phyloP scores from a whole-genome alignment of 306 rosid genomes.

The Hylodesmum podocarpum region DNA sequence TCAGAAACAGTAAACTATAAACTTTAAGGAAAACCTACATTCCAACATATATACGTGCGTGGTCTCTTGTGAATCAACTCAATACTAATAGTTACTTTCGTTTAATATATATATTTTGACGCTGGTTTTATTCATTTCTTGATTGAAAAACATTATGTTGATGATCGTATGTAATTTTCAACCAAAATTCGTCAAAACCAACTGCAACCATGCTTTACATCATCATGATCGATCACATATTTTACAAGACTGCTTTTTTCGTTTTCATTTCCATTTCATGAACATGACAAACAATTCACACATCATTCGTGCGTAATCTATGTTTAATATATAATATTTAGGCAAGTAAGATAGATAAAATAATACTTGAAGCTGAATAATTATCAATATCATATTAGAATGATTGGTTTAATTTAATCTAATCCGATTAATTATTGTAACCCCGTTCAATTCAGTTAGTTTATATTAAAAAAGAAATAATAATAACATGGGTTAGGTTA shows the following conservation, averaged over 20 bases:
- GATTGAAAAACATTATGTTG: background rate
- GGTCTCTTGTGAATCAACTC: background rate
- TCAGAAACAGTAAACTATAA: background rate
- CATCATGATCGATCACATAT: too few relatives aligned
- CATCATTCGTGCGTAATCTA: background rate
- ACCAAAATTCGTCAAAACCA: slow-evolving; percentile 3
- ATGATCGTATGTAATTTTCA: background rate
- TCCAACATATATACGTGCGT: background rate
- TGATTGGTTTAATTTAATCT: background rate
- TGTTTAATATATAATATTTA: background rate
- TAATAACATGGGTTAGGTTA: background rate
- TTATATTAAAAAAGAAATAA: background rate
- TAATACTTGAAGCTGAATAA: background rate
- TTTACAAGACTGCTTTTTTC: background rate
- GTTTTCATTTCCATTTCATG: slow-evolving; percentile 24
- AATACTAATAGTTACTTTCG: background rate
- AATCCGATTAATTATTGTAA: background rate
- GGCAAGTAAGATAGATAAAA: background rate
- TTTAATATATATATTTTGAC: background rate
- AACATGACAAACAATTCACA: background rate
- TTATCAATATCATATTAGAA: background rate
- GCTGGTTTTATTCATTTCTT: background rate
- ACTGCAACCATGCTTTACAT: slow-evolving; percentile 1
- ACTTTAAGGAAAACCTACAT: background rate
- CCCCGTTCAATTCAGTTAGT: background rate